phyloP scores from a whole-genome alignment of 352 stramenopile genomes.

The Phytophthora chlamydospora region DNA sequence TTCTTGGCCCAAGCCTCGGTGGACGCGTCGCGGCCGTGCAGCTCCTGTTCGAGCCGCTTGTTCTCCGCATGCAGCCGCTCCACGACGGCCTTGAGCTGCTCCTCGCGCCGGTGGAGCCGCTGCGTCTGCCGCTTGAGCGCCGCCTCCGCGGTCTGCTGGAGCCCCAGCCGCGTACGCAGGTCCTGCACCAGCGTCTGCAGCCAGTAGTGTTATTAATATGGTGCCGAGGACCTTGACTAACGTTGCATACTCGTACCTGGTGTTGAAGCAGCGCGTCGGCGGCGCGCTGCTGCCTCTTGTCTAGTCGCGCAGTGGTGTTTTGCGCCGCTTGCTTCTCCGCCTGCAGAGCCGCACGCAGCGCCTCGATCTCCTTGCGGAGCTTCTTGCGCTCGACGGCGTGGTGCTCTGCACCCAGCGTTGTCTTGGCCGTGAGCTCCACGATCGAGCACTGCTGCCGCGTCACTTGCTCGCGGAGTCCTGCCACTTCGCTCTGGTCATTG shows the following conservation, averaged over 20 bases:
- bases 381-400: slow-evolving; percentile 35
- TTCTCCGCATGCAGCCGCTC: slow-evolving; percentile 34
- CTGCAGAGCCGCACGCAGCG: slow-evolving; percentile 18
- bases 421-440: slow-evolving; percentile 31
- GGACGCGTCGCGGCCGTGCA: slow-evolving; percentile 25
- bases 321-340: slow-evolving; percentile 17
- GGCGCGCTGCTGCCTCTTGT: slow-evolving; percentile 13
- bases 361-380: slow-evolving; percentile 33
- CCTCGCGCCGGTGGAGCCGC: slow-evolving; percentile 19
- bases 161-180: slow-evolving; percentile 24
- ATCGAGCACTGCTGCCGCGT: slow-evolving; percentile 32
- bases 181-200: slow-evolving; percentile 20
- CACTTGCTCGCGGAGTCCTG: slow-evolving; percentile 20
- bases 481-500: slow-evolving; percentile 22
- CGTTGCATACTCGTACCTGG: slow-evolving; percentile 9
- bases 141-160: slow-evolving; percentile 15
- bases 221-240: too few relatives aligned
- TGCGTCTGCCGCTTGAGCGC: slow-evolving; percentile 18
- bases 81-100: slow-evolving; percentile 28
- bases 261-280: slow-evolving; percentile 22
- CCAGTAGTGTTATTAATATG: too few relatives aligned
- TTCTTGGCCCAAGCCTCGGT: slow-evolving; percentile 35
- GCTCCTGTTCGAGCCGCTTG: slow-evolving; percentile 37
- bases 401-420: slow-evolving; percentile 30
- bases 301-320: slow-evolving; percentile 2